Evolutionary conservation across 257 asterid species (phyloP), one percentile per base, ranked within the genome.

Genomic region (Nicotiana attenuata): DNA sequence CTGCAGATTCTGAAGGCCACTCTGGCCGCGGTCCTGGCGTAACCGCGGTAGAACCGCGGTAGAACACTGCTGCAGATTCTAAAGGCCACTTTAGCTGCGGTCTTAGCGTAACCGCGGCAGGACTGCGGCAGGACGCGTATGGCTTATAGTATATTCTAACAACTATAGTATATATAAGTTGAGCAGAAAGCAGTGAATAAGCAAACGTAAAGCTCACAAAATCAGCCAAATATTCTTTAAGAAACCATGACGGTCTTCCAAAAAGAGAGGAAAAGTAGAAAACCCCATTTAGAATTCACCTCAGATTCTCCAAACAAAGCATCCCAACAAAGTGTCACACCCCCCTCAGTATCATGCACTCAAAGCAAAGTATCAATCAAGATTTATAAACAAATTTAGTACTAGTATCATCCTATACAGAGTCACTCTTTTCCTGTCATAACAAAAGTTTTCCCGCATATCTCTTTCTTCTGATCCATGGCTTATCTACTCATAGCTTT

Each of bases 311-410:
- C 86, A 65, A 33, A 81, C 83, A 57, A 57, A 57, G 33, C 68
- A 67, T 38, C 28, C 29, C 16, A 57, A 53, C 19, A 53, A 5
- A 53, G n/a, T 53, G 60, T 41, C 50, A 41, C n/a, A 5, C 20
- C 19, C 5, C 10, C 11, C n/a, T 7, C 11, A 57, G 80, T 71
- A 57, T 77, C 19, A 10, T 64, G 41, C 88, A 69, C 67, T 83
- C 59, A 88, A 93, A 92, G 97, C 93, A 92, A 93, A 87, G 97
- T 87, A 93, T 93, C 89, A 57, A 57, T 19, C 26, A 57, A 57
- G 19, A 52, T 56, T 56, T 57, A 57, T 22, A 2, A 4, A 15
- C 3, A 56, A 52, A 56, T 17, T 14, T 6, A 56, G n/a, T 17
- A 16, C 7, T 56, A 5, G 61, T 56, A 56, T 5, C 24, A 5